Evolutionary conservation across 805 yeast species (phyloP).

Genomic region (Candida sakaeoensis): DNA sequence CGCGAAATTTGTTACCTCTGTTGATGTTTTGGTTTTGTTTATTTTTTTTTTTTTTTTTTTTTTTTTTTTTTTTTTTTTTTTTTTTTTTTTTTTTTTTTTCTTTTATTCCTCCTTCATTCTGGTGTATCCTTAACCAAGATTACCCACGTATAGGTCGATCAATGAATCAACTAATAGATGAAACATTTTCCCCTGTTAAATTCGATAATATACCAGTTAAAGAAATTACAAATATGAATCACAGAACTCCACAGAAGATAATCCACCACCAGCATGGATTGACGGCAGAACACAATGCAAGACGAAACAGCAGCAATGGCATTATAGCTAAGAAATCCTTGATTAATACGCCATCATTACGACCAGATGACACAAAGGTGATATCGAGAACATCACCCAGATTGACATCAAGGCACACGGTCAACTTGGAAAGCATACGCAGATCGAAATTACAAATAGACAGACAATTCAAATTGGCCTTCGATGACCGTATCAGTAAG

Average conservation of each 20-base stretch:
- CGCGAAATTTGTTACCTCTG: neutral
- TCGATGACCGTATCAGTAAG: slow-evolving; percentile 13
- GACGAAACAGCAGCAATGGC: slow-evolving; percentile 24
- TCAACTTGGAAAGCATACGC: slow-evolving; percentile 15
- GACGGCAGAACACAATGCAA: slow-evolving; percentile 30
- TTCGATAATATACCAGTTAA: slow-evolving; percentile 4
- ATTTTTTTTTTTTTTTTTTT: slow-evolving; percentile 11
- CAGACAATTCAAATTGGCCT: slow-evolving; percentile 7
- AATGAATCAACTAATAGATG: slow-evolving; percentile 6
- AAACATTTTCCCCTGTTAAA: slow-evolving; percentile 18
- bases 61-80: too few relatives aligned
- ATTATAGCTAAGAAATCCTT: slow-evolving; percentile 8
- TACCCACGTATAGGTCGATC: slow-evolving; percentile 1
- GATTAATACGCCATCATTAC: slow-evolving; percentile 12
- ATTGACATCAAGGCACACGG: slow-evolving; percentile 5
- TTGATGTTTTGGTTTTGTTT: slow-evolving; percentile 4
- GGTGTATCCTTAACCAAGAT: too few relatives aligned
- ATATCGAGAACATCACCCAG: slow-evolving; percentile 14
- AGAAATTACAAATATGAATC: slow-evolving; percentile 8
- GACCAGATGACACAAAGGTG: slow-evolving; percentile 11
- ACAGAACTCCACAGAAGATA: slow-evolving; percentile 10
- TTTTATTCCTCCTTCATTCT: too few relatives aligned
- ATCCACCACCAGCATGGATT: slow-evolving; percentile 44
- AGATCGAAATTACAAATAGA: slow-evolving; percentile 17
- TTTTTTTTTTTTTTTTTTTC: too few relatives aligned